Evolutionary conservation across 2,329 filamentous ascomycete species (phyloP).

Genomic region (Bisporella sp.): DNA sequence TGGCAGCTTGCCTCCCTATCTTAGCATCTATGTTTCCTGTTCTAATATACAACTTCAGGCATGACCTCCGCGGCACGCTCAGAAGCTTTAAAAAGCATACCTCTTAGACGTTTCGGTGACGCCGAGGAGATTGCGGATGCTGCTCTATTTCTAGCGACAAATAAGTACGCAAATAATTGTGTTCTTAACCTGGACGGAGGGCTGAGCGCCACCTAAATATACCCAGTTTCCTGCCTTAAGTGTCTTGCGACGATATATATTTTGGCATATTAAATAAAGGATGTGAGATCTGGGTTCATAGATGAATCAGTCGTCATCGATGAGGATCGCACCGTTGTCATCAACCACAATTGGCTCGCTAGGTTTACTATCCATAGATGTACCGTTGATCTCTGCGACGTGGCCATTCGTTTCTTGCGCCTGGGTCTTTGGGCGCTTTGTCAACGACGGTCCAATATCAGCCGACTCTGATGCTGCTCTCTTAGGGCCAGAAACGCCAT

Average conservation of each 20-base stretch:
- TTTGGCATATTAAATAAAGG: too few relatives aligned
- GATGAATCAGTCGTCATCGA: slow-evolving; percentile 50
- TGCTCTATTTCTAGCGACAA: slow-evolving; percentile 68
- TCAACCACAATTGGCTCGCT: slow-evolving; percentile 19
- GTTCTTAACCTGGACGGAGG: slow-evolving; percentile 82
- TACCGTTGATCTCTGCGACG: slow-evolving; percentile 6
- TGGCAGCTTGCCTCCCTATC: background rate
- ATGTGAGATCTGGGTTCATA: too few relatives aligned
- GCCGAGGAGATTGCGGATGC: slow-evolving; percentile 74
- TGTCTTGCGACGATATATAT: too few relatives aligned
- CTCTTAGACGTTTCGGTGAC: slow-evolving; percentile 58
- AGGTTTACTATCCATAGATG: slow-evolving; percentile 20
- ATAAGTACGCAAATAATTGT: slow-evolving; percentile 81
- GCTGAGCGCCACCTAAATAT: slow-evolving; percentile 55
- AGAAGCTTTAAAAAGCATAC: slow-evolving; percentile 46
- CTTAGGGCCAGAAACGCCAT: slow-evolving; percentile 25
- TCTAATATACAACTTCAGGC: slow-evolving; percentile 33
- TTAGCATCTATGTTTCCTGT: background rate
- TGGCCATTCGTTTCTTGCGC: slow-evolving; percentile 29
- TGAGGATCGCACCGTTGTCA: slow-evolving; percentile 55
- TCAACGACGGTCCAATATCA: slow-evolving; percentile 10
- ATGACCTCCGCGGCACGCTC: slow-evolving; percentile 32
- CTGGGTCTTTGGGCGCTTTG: slow-evolving; percentile 26
- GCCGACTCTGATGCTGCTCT: slow-evolving; percentile 19
- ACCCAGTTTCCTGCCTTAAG: background rate